Evolutionary conservation across 1,139 yeast genomes (phyloP).

Genomic region (Meyerozyma elateridarum): DNA sequence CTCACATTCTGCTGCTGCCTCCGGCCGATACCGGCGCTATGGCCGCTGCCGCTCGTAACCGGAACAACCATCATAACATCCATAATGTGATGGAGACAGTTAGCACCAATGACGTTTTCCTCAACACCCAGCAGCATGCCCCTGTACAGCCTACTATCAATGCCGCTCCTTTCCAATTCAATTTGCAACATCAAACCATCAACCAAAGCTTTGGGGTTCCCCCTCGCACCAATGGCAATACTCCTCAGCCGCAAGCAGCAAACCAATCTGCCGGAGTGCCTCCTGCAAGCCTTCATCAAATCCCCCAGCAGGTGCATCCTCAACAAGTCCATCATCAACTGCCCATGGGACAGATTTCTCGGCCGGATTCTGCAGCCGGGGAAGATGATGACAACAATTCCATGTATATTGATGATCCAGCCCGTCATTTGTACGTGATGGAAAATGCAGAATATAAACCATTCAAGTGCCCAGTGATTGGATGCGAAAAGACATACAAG

Average conservation of each 20-base stretch:
- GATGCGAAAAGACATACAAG: slow-evolving; percentile 95
- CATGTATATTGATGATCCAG: slow-evolving; percentile 85
- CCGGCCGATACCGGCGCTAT: slow-evolving; percentile 38
- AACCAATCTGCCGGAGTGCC: slow-evolving; percentile 7
- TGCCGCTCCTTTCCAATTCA: slow-evolving; percentile 17
- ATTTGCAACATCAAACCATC: slow-evolving; percentile 20
- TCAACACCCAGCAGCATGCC: slow-evolving; percentile 33
- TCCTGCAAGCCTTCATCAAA: slow-evolving; percentile 8
- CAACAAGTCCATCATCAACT: slow-evolving; percentile 13
- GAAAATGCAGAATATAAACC: slow-evolving; percentile 94
- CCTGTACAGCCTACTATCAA: slow-evolving; percentile 13
- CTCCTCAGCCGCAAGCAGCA: slow-evolving; percentile 5
- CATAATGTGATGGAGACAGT: slow-evolving; percentile 65
- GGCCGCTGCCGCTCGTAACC: slow-evolving; percentile 29
- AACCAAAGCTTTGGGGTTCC: slow-evolving; percentile 11
- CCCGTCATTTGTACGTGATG: slow-evolving; percentile 86
- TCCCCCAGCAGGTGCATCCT: slow-evolving; percentile 16
- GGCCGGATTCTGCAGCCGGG: slow-evolving; percentile 13
- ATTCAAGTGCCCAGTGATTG: slow-evolving; percentile 95
- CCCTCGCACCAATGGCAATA: slow-evolving; percentile 10
- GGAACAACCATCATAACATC: slow-evolving; percentile 36
- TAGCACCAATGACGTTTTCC: slow-evolving; percentile 84
- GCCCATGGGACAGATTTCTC: slow-evolving; percentile 5
- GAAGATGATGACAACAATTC: slow-evolving; percentile 42
- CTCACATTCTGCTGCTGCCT: slow-evolving; percentile 79